Percentiles rank a stretch among this genome's conserved stretches.
These are phyloP conservation scores for Bromus sterilis DNA, from an alignment of 176 grass and related monocot species.

Conservation along the genomic window DNA sequence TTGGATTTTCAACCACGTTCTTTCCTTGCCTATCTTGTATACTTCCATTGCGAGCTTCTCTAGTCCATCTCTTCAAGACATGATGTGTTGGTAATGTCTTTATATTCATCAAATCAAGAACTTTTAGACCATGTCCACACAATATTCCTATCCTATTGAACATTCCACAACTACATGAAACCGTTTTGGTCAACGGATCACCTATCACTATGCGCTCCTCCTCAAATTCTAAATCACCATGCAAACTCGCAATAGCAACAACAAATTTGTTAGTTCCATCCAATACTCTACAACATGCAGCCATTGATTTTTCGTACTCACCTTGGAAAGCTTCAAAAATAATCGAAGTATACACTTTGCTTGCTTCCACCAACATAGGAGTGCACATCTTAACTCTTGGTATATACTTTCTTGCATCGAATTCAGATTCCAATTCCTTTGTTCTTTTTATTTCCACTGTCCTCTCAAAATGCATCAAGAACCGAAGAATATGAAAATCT, in stretches of 20 bases:
- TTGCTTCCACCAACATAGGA: constrained; percentile 33
- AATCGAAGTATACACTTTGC: constrained; percentile 6
- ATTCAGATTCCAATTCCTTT: constrained; percentile 19
- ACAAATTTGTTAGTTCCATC: background rate
- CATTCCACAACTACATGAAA: background rate
- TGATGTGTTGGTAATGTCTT: background rate
- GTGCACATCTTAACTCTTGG: constrained; percentile 20
- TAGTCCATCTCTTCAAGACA: background rate
- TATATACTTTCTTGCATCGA: constrained; percentile 20
- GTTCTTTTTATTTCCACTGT: background rate
- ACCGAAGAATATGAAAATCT: constrained; percentile 23
- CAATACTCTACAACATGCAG: too few species aligned
- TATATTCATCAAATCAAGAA: background rate
- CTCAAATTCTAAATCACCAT: background rate
- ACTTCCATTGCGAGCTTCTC: background rate
- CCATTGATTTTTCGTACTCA: constrained; percentile 33
- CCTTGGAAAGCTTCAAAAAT: constrained; percentile 33
- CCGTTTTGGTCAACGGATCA: background rate
- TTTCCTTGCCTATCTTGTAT: background rate
- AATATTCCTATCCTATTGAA: background rate
- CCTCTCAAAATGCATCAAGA: constrained; percentile 29
- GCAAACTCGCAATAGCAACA: background rate
- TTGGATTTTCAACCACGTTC: background rate
- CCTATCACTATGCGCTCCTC: background rate
- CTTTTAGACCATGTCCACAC: too few species aligned